phyloP scores from a whole-genome alignment of 257 asterid genomes.

The Vinca minor region DNA sequence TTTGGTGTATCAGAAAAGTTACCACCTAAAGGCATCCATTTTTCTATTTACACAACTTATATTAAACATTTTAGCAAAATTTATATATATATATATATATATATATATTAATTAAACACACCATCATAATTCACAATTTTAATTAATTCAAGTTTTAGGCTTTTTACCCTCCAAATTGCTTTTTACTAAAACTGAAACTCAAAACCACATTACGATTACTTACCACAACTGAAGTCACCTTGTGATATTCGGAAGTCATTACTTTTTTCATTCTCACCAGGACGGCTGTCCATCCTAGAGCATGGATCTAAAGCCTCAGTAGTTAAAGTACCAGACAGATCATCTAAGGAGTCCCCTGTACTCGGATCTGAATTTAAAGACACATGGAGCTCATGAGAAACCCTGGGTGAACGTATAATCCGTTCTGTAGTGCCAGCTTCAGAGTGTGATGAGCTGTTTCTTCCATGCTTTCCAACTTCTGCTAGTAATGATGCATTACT shows the following conservation, averaged over 20 bases:
- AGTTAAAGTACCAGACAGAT: constrained; percentile 24
- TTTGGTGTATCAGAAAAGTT: neutral
- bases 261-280: constrained; percentile 33
- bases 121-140: neutral
- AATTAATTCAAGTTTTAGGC: neutral
- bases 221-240: constrained; percentile 21
- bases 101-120: neutral
- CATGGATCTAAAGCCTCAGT: constrained; percentile 33
- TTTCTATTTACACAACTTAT: neutral
- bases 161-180: neutral
- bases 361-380: constrained; percentile 27
- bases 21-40: neutral
- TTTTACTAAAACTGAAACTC: constrained; percentile 5
- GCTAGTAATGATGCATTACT: constrained; percentile 30
- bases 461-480: constrained; percentile 15
- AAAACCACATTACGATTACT: constrained; percentile 11
- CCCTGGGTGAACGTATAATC: constrained; percentile 21
- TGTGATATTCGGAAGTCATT: constrained; percentile 20
- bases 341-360: constrained; percentile 29
- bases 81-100: too few relatives aligned
- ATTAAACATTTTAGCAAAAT: too few relatives aligned
- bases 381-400: constrained; percentile 24
- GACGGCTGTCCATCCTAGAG: constrained; percentile 20
- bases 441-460: constrained; percentile 22
- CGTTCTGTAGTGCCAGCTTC: constrained; percentile 33